Conservation (phyloP, 23 red algal species). For the Pyropia haitanensis region DNA sequence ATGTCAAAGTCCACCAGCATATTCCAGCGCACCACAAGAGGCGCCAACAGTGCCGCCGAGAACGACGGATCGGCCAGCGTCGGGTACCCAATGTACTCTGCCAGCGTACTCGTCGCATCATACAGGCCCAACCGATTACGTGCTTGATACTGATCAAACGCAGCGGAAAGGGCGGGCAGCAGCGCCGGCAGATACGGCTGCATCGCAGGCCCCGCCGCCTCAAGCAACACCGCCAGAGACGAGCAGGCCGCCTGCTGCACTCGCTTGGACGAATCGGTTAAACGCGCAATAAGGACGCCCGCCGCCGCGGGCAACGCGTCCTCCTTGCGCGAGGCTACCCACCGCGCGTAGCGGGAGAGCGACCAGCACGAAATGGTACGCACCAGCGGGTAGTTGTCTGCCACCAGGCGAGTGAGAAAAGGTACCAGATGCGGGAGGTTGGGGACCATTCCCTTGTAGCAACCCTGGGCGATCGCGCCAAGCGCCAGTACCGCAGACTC, state of each 20-base stretch:
- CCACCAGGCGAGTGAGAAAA: constrained; percentile 35
- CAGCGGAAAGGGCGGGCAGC: constrained; percentile 35
- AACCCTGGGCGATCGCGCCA: constrained; percentile 78
- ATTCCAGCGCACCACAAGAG: constrained; percentile 64
- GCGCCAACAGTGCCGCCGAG: constrained; percentile 43
- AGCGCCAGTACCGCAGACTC: constrained; percentile 74
- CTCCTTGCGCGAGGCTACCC: constrained; percentile 51
- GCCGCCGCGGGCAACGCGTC: constrained; percentile 30
- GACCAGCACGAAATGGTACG: constrained; percentile 76
- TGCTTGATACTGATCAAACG: constrained; percentile 63
- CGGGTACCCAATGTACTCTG: constrained; percentile 47
- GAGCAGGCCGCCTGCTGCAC: constrained; percentile 84
- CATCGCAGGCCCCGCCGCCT: constrained; percentile 42
- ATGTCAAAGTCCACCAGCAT: constrained; percentile 37
- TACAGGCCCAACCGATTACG: constrained; percentile 54
- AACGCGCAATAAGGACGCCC: constrained; percentile 42
- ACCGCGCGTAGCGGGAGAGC: constrained; percentile 66
- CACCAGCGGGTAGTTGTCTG: constrained; percentile 64
- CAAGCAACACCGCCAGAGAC: constrained; percentile 60
- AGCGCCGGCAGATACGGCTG: constrained; percentile 42
- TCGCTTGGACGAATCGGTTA: constrained; percentile 57
- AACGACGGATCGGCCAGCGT: constrained; percentile 37
- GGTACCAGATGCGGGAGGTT: constrained; percentile 35
- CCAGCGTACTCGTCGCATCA: constrained; percentile 59
- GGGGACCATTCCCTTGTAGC: constrained; percentile 45